These are phyloP conservation scores for Pseudocercospora fijiensis DNA, from an alignment of 2,329 filamentous ascomycete genomes.

Conservation along the genomic window DNA sequence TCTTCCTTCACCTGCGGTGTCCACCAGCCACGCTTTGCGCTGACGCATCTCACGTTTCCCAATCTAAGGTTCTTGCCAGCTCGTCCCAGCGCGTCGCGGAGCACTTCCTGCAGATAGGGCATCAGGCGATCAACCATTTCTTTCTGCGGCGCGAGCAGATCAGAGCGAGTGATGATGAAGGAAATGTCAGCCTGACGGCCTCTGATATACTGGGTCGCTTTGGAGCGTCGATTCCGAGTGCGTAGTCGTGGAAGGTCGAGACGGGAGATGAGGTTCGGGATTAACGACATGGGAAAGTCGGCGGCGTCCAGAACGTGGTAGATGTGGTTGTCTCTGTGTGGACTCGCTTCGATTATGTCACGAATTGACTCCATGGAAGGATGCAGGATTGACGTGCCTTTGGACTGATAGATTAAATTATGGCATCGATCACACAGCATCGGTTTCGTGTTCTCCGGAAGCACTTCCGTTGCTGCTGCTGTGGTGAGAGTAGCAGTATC, in stretches of 20 bases:
- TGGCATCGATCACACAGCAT: constrained; percentile 82
- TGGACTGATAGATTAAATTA: constrained; percentile 71
- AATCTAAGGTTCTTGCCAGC: constrained; percentile 70
- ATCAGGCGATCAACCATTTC: constrained; percentile 81
- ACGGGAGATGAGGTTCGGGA: constrained; percentile 71
- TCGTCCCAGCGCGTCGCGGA: constrained; percentile 73
- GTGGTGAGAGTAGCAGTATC: neutral
- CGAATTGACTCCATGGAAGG: constrained; percentile 78
- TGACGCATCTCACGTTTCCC: constrained; percentile 84
- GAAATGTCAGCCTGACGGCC: constrained; percentile 74
- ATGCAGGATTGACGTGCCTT: constrained; percentile 70
- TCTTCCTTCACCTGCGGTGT: constrained; percentile 81
- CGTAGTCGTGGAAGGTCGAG: constrained; percentile 72
- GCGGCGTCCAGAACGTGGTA: constrained; percentile 95
- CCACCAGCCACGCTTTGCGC: constrained; percentile 86
- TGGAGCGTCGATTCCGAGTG: constrained; percentile 75
- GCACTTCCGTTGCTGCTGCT: neutral
- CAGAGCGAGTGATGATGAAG: constrained; percentile 86
- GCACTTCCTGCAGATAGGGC: constrained; percentile 75
- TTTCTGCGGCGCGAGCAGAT: constrained; percentile 80
- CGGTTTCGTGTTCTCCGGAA: constrained; percentile 10
- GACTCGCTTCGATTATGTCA: constrained; percentile 83
- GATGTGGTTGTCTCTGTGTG: constrained; percentile 86
- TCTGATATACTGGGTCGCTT: constrained; percentile 62
- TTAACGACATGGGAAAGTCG: constrained; percentile 91